A percentile compares a stretch with the other conserved stretches of the same genome.
phyloP scores from a whole-genome alignment of 2,329 filamentous ascomycete species.

The Cylindrodendrum hubeiense region DNA sequence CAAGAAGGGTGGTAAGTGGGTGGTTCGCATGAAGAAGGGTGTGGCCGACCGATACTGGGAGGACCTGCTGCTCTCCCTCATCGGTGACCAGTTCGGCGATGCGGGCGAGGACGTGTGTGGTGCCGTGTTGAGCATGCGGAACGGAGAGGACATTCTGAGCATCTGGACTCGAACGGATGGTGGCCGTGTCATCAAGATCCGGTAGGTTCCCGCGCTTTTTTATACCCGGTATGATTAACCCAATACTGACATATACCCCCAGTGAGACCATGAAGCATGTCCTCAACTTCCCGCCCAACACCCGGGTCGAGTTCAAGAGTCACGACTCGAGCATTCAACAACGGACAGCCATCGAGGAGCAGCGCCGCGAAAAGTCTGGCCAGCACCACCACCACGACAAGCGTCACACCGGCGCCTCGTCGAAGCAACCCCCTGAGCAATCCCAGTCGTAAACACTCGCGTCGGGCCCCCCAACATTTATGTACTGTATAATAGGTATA shows the following conservation, averaged over 20 bases:
- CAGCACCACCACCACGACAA: slow-evolving; percentile 60
- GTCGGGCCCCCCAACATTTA: slow-evolving; percentile 14
- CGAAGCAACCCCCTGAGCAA: slow-evolving; percentile 52
- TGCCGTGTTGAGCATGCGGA: slow-evolving; percentile 92
- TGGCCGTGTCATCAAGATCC: slow-evolving; percentile 94
- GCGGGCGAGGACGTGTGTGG: slow-evolving; percentile 95
- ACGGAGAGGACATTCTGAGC: slow-evolving; percentile 96
- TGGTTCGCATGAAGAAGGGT: slow-evolving; percentile 95
- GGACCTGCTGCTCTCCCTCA: slow-evolving; percentile 88
- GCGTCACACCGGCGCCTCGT: slow-evolving; percentile 46
- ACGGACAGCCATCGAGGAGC: slow-evolving; percentile 89
- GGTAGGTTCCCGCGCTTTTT: slow-evolving; percentile 67
- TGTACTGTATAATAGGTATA: slow-evolving; percentile 42
- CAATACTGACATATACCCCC: slow-evolving; percentile 34
- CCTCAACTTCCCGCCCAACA: slow-evolving; percentile 87
- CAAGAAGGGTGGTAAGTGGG: slow-evolving; percentile 96
- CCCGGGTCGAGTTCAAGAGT: slow-evolving; percentile 93
- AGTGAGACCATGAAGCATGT: slow-evolving; percentile 96
- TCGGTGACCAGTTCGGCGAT: slow-evolving; percentile 94
- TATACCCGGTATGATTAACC: background rate
- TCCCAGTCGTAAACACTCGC: slow-evolving; percentile 26
- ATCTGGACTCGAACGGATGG: slow-evolving; percentile 97
- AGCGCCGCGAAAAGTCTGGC: slow-evolving; percentile 83
- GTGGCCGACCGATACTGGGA: slow-evolving; percentile 98
- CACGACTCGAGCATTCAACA: slow-evolving; percentile 97